These are phyloP conservation scores for Ceratorhiza oryzae-sativae DNA, from an alignment of 1,284 basidiomycete species.

Conservation along the genomic window DNA sequence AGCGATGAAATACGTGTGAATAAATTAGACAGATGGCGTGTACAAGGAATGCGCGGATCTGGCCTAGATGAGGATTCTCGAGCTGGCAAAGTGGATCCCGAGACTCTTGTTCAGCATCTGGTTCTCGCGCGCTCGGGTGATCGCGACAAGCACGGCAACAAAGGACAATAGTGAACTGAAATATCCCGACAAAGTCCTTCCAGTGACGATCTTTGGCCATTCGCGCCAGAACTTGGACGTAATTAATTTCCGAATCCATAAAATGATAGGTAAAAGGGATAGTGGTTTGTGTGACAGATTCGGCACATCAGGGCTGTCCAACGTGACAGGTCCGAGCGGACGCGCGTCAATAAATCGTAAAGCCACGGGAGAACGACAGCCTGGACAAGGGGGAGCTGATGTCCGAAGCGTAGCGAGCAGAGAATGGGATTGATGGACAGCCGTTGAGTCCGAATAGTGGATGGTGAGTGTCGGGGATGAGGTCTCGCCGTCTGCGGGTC, in stretches of 20 bases:
- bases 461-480: neutral
- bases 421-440: neutral
- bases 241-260: slow-evolving; percentile 4
- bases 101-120: slow-evolving; percentile 16
- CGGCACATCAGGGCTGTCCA: neutral
- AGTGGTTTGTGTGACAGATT: neutral
- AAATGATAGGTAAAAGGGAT: neutral
- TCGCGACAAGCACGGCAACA: slow-evolving; percentile 30
- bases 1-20: slow-evolving; percentile 1
- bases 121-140: slow-evolving; percentile 27
- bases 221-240: slow-evolving; percentile 22
- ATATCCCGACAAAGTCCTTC: slow-evolving; percentile 11
- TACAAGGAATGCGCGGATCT: neutral
- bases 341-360: slow-evolving; percentile 28
- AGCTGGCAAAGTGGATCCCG: neutral
- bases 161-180: slow-evolving; percentile 33
- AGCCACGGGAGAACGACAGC: slow-evolving; percentile 38
- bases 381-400: slow-evolving; percentile 34
- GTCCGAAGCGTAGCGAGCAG: slow-evolving; percentile 36
- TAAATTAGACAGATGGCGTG: neutral
- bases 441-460: neutral
- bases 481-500: neutral
- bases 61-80: neutral
- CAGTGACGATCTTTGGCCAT: slow-evolving; percentile 17
- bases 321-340: neutral